Base-by-base conservation (phyloP, 768 basidiomycete genomes). In the Rhodotorula diobovata region DNA sequence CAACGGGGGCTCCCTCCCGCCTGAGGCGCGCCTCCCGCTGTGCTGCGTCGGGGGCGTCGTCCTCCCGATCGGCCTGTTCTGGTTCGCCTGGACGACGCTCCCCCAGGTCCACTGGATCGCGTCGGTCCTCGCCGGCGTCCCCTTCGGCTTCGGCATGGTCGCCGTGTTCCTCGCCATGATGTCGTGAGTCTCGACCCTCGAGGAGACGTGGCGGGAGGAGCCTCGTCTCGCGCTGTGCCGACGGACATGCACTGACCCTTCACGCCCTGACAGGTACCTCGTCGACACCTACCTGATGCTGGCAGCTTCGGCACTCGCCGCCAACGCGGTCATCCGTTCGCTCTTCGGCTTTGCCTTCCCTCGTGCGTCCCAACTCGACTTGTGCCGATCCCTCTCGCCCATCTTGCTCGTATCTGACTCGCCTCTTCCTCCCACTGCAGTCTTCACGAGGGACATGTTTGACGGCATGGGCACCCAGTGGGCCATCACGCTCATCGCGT, bases 131-230 rank as follows among this genome's bases (percentile, higher is more conserved):
- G 86, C 86, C 28, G 7, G 85, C 25, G 81, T 85, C 20, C 88
- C 88, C 21, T 90, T 90, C 78, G 90, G 89, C 35, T 48, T 69
- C 28, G 86, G 86, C 25, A 84, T 87, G 67, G 84, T 88, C n/a
- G 82, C 86, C 71, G 85, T 89, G 67, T 82, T 89, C 81, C 59
- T 74, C 12, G 45, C 63, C 12, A 69, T 66, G 55, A 28, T 28
- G 23, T 46, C 45, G 18, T 46, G 45, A 46, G 18, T 14, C 12
- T 46, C n/a, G n/a, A 18, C 43, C 18, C 43, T 43, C 43, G 43
- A 18, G 43, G 43, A 18, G 43, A 18, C 11, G 43, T 10, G 43
- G 43, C 11, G 43, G 43, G 43, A 18, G 43, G 43, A 18, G 43
- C n/a, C n/a, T n/a, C n/a, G n/a, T n/a, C n/a, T n/a, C n/a, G n/a